Evolutionary conservation across 768 basidiomycete genomes (phyloP).

Genomic region (Lentinula sp.): DNA sequence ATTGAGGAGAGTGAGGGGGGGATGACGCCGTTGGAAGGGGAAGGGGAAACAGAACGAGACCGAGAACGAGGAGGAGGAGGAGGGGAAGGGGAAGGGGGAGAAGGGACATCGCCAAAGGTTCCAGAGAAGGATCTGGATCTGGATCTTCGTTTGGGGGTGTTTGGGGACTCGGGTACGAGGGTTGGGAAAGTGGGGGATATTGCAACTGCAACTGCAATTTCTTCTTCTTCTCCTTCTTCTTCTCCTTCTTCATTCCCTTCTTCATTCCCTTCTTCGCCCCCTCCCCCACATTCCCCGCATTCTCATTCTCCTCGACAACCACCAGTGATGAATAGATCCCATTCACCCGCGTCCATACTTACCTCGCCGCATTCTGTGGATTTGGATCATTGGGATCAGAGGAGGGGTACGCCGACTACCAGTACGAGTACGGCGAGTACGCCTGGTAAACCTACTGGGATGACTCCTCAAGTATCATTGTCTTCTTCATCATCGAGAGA

Average conservation of each 20-base stretch:
- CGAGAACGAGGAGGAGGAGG: neutral
- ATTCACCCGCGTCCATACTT: no score
- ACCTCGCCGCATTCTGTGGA: no score
- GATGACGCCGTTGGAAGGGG: neutral
- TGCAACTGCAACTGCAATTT: neutral
- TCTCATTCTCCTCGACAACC: neutral
- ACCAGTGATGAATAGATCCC: no score
- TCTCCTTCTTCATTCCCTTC: neutral
- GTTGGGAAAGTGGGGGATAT: no score
- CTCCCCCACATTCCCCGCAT: no score
- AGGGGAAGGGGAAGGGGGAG: neutral
- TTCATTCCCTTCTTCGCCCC: neutral
- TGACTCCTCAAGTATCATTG: no score
- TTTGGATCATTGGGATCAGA: no score
- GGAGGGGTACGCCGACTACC: no score
- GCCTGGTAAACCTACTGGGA: no score
- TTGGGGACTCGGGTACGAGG: neutral
- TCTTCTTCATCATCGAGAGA: no score
- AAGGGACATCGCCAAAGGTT: neutral
- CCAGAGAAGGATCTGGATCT: slow-evolving; percentile 3
- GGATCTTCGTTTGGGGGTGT: neutral
- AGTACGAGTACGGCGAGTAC: no score
- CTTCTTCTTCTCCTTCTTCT: neutral
- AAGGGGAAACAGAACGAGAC: no score
- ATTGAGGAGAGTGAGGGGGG: slow-evolving; percentile 8